Conservation (phyloP, 2,329 filamentous ascomycete species). For the Fusarium beomiforme region DNA sequence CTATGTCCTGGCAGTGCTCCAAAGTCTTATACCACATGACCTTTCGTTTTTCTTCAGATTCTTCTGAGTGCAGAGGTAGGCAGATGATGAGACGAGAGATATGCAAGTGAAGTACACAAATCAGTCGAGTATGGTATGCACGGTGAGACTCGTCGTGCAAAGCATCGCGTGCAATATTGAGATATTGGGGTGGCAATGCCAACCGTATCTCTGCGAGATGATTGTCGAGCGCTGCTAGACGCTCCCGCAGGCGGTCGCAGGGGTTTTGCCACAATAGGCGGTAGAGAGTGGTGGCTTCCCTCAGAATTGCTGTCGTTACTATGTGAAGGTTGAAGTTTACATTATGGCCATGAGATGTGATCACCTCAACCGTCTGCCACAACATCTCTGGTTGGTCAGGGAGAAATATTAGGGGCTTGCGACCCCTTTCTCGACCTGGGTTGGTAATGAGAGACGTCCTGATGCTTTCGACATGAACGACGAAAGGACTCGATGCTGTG, state of each 20-base stretch:
- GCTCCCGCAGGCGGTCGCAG: not conserved
- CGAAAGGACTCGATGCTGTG: not conserved
- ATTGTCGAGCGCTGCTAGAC: not conserved
- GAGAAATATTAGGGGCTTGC: not conserved
- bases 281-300: not conserved
- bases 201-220: not conserved
- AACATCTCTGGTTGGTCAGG: not conserved
- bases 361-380: not conserved
- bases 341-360: not conserved
- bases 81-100: not conserved
- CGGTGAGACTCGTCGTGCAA: not conserved
- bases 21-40: not conserved
- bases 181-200: not conserved
- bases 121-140: not conserved
- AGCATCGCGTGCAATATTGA: not conserved
- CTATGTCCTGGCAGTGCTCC: not conserved
- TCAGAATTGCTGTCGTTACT: not conserved
- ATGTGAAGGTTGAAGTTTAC: not conserved
- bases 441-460: not conserved
- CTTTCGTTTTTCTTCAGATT: not conserved
- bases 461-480: not conserved
- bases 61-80: not conserved
- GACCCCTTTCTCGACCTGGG: not conserved
- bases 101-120: not conserved
- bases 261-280: not conserved